Evolutionary conservation across 148 eudicot genomes (phyloP), one percentile per base, ranked within the genome.

Genomic region (Vaccinium darrowii): DNA sequence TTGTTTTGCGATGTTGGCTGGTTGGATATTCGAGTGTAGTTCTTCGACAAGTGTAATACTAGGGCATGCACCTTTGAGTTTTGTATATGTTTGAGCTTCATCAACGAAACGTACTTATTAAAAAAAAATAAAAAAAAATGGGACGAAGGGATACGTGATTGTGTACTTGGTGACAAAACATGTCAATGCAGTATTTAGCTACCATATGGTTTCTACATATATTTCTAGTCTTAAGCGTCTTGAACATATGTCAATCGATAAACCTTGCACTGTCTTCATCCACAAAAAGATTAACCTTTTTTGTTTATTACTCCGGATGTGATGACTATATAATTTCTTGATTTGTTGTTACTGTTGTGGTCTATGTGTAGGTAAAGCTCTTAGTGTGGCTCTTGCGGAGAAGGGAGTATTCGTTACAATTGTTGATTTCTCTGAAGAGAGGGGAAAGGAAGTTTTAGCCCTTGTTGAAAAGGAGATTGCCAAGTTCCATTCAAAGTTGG

Each of bases 381-480:
- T 96, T 71, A 58, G 90, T 84, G 18, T 96, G 65, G 99, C 97
- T 65, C 92, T 96, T 76, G 98, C 92, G 21, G 88, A 92, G 84
- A 93, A 91, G 90, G 99, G 99, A 65, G 52, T 96, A 76, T 94
- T 93, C 88, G 92, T 95, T 78, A 93, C 99, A 7, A 82, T 96
- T 56, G 87, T 94, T 67, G 99, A 96, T 86, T 93, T 89, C 78
- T 91, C 94, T 1, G 93, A 88, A 80, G 89, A 94, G 78, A 88
- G 83, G 78, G 99, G 95, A 58, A 91, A 88, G 85, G 91, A 93
- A 87, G 92, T 88, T 82, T 91, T 88, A 21, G 87, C 85, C 33
- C 89, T 90, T 49, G 86, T 90, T 63, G 89, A 86, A 84, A 86
- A 87, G 63, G 89, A 91, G 86, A 86, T 86, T 89, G 86, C 92